Conservation (phyloP, 1,284 basidiomycete species). For the Calocybe gambosa region DNA sequence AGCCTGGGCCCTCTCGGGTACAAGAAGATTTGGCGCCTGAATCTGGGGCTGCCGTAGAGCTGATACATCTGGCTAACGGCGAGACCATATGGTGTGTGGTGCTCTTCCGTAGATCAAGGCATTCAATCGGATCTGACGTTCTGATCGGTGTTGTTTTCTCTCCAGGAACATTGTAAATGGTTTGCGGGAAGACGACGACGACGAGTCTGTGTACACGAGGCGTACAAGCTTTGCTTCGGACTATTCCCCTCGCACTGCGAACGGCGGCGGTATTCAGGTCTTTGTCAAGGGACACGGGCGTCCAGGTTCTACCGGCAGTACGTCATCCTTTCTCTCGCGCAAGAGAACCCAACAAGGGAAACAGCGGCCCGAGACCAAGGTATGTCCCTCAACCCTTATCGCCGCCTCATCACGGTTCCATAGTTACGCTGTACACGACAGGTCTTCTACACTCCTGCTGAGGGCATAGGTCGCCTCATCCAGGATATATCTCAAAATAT, state of each 20-base stretch:
- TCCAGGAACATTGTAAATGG: slow-evolving; percentile 76
- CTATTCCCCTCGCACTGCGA: slow-evolving; percentile 52
- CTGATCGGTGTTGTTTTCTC: slow-evolving; percentile 10
- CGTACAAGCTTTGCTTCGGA: slow-evolving; percentile 71
- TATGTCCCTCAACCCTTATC: slow-evolving; percentile 26
- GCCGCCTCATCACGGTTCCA: slow-evolving; percentile 7
- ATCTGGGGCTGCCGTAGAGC: slow-evolving; percentile 61
- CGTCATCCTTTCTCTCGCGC: slow-evolving; percentile 53
- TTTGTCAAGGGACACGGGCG: slow-evolving; percentile 70
- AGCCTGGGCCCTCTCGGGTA: slow-evolving; percentile 19
- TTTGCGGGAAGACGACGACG: slow-evolving; percentile 71
- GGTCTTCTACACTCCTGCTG: slow-evolving; percentile 75
- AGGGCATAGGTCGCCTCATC: slow-evolving; percentile 74
- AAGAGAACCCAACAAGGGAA: slow-evolving; percentile 50
- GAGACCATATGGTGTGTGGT: slow-evolving; percentile 71
- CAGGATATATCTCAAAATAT: slow-evolving; percentile 71
- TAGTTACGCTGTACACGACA: slow-evolving; percentile 25
- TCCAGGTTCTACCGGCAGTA: slow-evolving; percentile 60
- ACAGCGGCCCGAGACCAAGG: slow-evolving; percentile 74
- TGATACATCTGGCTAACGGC: slow-evolving; percentile 75
- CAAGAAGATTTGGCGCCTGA: slow-evolving; percentile 29
- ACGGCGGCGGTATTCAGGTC: slow-evolving; percentile 52
- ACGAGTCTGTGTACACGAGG: slow-evolving; percentile 58
- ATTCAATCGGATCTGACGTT: not conserved
- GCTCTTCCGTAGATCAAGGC: slow-evolving; percentile 19